Base-by-base conservation (phyloP, 1,284 basidiomycete species). In the Trametes sp. region DNA sequence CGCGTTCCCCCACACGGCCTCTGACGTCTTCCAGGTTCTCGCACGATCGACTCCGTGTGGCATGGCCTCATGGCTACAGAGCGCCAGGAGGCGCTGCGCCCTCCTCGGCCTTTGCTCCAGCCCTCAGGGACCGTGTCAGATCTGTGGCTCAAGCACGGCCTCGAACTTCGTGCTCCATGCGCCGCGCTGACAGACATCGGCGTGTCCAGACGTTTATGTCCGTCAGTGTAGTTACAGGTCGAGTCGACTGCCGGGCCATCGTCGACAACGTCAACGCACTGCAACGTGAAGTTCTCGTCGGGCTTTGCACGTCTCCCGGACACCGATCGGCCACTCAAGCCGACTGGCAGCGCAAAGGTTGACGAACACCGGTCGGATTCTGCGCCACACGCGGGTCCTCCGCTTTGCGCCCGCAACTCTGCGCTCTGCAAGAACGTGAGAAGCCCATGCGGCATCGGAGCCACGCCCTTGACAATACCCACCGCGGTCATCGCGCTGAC, bases 1-100 rank as follows among this genome's bases (percentile, higher is more conserved):
- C 58, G 58, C 58, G 54, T 54, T 42, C 28, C 58, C 58, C 58
- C 52, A 38, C 52, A 54, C 52, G 35, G 28, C n/a, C 52, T 41
- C 52, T 54, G 58, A 60, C 58, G 58, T 60, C 58, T 54, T 42
- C 46, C 45, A 41, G 36, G 36, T 54, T 54, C 44, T 60, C 58
- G 51, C 58, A 60, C 58, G 58, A 60, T 60, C 58, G 52, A 26
- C 51, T 24, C 51, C 51, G 57, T 50, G 57, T 19, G 45, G 49
- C 50, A 28, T 28, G 36, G 36, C 52, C 52, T 50, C 58, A 54
- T 28, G 44, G 50, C 50, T 29, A 29, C 54, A 44, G 35, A 42
- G 55, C 55, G 35, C 31, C 16, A 21, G 23, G 28, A 33, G 45
- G 57, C 58, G 45, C 52, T 42, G 52, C 58, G 52, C 42, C 35